These are phyloP conservation scores for Calocybe gangraenosa DNA, from an alignment of 768 basidiomycete genomes.

Conservation along the genomic window DNA sequence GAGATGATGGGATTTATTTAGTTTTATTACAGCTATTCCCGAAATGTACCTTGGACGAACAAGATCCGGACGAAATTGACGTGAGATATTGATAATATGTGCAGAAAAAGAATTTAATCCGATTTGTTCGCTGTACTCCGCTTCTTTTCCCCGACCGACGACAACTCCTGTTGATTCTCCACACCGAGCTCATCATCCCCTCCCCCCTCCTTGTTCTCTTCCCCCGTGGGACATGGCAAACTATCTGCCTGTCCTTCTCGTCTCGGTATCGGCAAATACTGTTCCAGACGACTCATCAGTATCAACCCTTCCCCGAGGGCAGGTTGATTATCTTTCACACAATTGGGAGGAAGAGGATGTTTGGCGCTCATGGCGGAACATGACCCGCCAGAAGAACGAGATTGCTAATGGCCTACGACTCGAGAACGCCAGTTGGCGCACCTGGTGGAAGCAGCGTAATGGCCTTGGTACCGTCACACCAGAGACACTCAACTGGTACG, in stretches of 20 bases:
- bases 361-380: conserved; percentile 96
- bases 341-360: conserved; percentile 98
- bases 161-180: conserved; percentile 9
- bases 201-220: conserved; percentile 13
- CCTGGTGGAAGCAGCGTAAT: conserved; percentile 99
- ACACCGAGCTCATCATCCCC: conserved; percentile 11
- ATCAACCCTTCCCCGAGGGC: conserved; percentile 81
- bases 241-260: conserved; percentile 67
- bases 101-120: background rate
- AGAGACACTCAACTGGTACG: conserved; percentile 97
- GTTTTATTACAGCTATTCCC: too few relatives aligned
- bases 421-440: conserved; percentile 98
- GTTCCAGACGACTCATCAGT: conserved; percentile 76
- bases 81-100: background rate
- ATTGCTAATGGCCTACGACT: conserved; percentile 92
- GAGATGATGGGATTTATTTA: background rate
- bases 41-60: too few relatives aligned
- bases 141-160: conserved; percentile 4
- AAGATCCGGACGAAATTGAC: too few relatives aligned
- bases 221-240: conserved; percentile 54
- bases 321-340: conserved; percentile 98
- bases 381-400: conserved; percentile 98
- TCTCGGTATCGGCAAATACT: conserved; percentile 54
- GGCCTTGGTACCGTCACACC: conserved; percentile 92
- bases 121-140: conserved; percentile 9